phyloP scores from a whole-genome alignment of 1,139 yeast species.

The Geotrichum klebahnii region DNA sequence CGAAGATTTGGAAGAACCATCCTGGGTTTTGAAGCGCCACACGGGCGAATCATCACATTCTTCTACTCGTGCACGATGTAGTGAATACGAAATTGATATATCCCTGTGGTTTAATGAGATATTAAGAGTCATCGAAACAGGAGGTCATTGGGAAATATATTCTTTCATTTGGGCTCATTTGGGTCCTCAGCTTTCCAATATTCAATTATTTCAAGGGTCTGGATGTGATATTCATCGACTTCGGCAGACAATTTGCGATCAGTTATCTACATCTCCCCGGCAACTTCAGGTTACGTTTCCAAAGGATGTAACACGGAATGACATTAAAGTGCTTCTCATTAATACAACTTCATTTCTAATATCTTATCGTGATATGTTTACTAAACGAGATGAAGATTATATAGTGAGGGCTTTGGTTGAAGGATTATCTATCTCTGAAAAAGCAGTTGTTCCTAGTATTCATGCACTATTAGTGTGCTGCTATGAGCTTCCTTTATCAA shows the following conservation, averaged over 20 bases:
- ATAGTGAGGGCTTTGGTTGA: conserved; percentile 59
- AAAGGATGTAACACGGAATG: conserved; percentile 46
- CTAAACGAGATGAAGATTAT: conserved; percentile 65
- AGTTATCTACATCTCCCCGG: conserved; percentile 34
- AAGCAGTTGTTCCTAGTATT: conserved; percentile 71
- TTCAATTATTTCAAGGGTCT: conserved; percentile 50
- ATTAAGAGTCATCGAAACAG: conserved; percentile 48
- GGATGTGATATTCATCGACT: conserved; percentile 47
- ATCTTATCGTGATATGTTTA: conserved; percentile 57
- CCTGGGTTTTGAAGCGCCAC: conserved; percentile 29
- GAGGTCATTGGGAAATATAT: conserved; percentile 66
- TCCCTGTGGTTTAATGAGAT: conserved; percentile 53
- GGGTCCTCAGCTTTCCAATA: conserved; percentile 66
- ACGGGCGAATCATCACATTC: neutral
- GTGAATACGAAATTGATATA: conserved; percentile 43
- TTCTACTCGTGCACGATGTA: neutral
- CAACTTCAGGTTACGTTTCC: conserved; percentile 50
- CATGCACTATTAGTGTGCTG: conserved; percentile 74
- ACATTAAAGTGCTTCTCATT: conserved; percentile 62
- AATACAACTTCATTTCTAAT: conserved; percentile 63
- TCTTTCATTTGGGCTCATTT: conserved; percentile 64
- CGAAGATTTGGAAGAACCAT: conserved; percentile 35
- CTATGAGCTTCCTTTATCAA: conserved; percentile 70
- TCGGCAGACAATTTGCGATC: conserved; percentile 55
- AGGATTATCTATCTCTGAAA: conserved; percentile 71